Percentiles rank a stretch among this genome's conserved stretches.
Conservation (phyloP, 2,329 filamentous ascomycete species). For the Zasmidium angulare region DNA sequence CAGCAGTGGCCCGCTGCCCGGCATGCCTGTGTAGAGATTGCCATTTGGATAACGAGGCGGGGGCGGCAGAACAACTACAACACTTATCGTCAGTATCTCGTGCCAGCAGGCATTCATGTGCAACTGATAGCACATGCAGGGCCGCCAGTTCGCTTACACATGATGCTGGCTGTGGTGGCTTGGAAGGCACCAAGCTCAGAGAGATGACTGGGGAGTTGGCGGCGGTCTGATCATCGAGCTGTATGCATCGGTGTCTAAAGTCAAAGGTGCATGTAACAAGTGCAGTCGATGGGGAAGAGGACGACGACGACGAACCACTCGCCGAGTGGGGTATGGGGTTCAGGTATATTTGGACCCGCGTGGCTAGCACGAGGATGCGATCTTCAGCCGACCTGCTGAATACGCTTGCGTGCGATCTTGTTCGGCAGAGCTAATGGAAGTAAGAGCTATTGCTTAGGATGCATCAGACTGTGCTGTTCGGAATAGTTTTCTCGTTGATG, state of each 20-base stretch:
- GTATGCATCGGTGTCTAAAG: background rate
- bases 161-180: constrained; percentile 8
- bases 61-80: constrained; percentile 23
- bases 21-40: constrained; percentile 64
- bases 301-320: background rate
- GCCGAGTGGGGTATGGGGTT: no score
- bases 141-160: constrained; percentile 17
- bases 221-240: background rate
- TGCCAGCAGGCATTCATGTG: constrained; percentile 9
- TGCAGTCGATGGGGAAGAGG: background rate
- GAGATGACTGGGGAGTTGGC: background rate
- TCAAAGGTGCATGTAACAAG: background rate
- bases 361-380: no score
- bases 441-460: no score
- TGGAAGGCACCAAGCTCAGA: constrained; percentile 2
- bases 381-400: no score
- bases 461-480: no score
- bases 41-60: constrained; percentile 69
- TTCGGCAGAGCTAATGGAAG: no score
- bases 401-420: no score
- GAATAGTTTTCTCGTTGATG: no score
- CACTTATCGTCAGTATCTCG: constrained; percentile 14
- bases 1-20: constrained; percentile 70
- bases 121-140: constrained; percentile 14
- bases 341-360: no score